Percentiles rank a stretch among this genome's conserved stretches.
Conservation (phyloP, 805 yeast species). For the Suhomyces emberorum region DNA sequence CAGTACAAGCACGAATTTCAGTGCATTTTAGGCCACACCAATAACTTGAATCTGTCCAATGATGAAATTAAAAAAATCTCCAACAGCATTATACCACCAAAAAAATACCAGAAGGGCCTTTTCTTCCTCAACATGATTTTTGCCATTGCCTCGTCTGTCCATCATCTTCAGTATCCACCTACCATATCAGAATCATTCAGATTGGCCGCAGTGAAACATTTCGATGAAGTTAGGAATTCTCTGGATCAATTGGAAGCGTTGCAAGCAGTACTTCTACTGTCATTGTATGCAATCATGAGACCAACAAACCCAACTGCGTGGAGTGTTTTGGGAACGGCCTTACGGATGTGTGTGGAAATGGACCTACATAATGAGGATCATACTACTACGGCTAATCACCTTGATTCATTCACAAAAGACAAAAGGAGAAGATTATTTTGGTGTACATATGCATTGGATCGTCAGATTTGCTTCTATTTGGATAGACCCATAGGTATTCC, state of each 20-base stretch:
- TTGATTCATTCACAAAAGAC: slow-evolving; percentile 60
- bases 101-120: slow-evolving; percentile 48
- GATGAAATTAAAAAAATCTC: slow-evolving; percentile 25
- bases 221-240: slow-evolving; percentile 55
- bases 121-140: slow-evolving; percentile 74
- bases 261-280: slow-evolving; percentile 66
- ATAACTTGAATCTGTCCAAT: background rate
- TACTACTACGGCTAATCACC: slow-evolving; percentile 18
- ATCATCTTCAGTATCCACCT: slow-evolving; percentile 63
- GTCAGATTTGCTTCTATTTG: slow-evolving; percentile 81
- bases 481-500: slow-evolving; percentile 90
- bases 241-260: slow-evolving; percentile 65
- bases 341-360: slow-evolving; percentile 76
- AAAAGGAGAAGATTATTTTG: slow-evolving; percentile 63
- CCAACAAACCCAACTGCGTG: slow-evolving; percentile 92
- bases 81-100: slow-evolving; percentile 43
- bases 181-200: slow-evolving; percentile 68
- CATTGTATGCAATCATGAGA: slow-evolving; percentile 77
- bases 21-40: slow-evolving; percentile 4
- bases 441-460: slow-evolving; percentile 83
- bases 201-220: slow-evolving; percentile 57
- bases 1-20: slow-evolving; percentile 35
- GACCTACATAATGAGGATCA: slow-evolving; percentile 71
- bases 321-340: slow-evolving; percentile 80
- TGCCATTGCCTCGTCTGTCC: slow-evolving; percentile 76